A percentile compares a stretch with the other conserved stretches of the same genome.
These are phyloP conservation scores for Vigna mungo DNA, from an alignment of 306 rosid species.

Conservation along the genomic window DNA sequence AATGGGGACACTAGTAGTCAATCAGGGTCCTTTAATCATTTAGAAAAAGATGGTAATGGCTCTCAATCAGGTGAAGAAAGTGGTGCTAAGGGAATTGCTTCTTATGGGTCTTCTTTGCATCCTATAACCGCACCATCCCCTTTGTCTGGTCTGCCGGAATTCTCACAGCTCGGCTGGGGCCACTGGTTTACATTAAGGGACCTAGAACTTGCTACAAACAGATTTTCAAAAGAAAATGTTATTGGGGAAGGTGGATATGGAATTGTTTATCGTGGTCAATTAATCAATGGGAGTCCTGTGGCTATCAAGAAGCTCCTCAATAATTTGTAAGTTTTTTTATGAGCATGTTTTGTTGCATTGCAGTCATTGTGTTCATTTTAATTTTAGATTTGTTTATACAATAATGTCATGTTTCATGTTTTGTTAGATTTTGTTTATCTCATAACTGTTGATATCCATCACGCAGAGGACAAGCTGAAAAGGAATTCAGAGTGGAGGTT, in stretches of 20 bases:
- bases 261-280: conserved; percentile 73
- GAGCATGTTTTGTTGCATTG: conserved; percentile 11
- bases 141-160: conserved; percentile 70
- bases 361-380: background rate
- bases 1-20: conserved; percentile 67
- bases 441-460: conserved; percentile 27
- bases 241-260: conserved; percentile 71
- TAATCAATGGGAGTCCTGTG: conserved; percentile 75
- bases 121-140: conserved; percentile 68
- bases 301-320: conserved; percentile 88
- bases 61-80: conserved; percentile 70
- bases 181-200: conserved; percentile 94
- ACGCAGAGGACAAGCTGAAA: conserved; percentile 85
- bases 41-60: conserved; percentile 62
- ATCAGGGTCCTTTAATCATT: conserved; percentile 66
- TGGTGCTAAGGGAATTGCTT: conserved; percentile 48
- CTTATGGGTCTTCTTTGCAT: conserved; percentile 55
- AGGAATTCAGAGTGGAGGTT: conserved; percentile 64
- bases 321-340: conserved; percentile 60
- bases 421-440: conserved; percentile 16
- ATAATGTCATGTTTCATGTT: background rate
- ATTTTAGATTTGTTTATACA: background rate
- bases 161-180: conserved; percentile 77
- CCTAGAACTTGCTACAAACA: conserved; percentile 76
- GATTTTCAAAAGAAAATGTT: conserved; percentile 72